A percentile compares a stretch with the other conserved stretches of the same genome.
phyloP scores from a whole-genome alignment of 2,329 filamentous ascomycete genomes.

The Cytospora leucostoma region DNA sequence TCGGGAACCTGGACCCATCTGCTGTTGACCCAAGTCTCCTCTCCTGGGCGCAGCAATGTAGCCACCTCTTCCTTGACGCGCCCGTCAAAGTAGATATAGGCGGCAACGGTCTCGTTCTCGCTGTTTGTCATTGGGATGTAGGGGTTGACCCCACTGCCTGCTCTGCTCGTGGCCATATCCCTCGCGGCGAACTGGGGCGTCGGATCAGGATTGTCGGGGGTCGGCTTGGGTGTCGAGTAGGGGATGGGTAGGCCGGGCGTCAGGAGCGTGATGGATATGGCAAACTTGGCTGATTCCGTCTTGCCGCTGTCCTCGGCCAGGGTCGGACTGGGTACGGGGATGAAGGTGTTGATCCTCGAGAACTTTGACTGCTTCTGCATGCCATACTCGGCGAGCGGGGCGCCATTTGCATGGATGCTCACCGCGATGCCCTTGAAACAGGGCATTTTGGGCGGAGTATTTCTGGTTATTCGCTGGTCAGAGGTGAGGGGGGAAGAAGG shows the following conservation, averaged over 20 bases:
- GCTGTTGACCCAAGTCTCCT: slow-evolving; percentile 99
- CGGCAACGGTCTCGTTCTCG: slow-evolving; percentile 94
- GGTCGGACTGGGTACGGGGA: slow-evolving; percentile 88
- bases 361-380: slow-evolving; percentile 91
- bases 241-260: slow-evolving; percentile 87
- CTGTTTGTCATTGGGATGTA: slow-evolving; percentile 93
- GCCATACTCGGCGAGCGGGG: slow-evolving; percentile 88
- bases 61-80: slow-evolving; percentile 95
- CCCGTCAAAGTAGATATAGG: slow-evolving; percentile 98
- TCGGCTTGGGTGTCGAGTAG: slow-evolving; percentile 86
- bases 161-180: slow-evolving; percentile 57
- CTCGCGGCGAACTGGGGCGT: slow-evolving; percentile 79
- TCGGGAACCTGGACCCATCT: slow-evolving; percentile 95
- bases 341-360: slow-evolving; percentile 94
- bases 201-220: slow-evolving; percentile 74
- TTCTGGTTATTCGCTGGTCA: background rate
- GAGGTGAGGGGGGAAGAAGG: slow-evolving; percentile 1
- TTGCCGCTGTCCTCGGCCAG: slow-evolving; percentile 70
- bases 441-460: slow-evolving; percentile 61
- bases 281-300: slow-evolving; percentile 92
- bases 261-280: slow-evolving; percentile 94
- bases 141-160: slow-evolving; percentile 65
- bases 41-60: slow-evolving; percentile 84
- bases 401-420: slow-evolving; percentile 81
- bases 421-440: slow-evolving; percentile 99